Conservation (phyloP, 2,329 filamentous ascomycete genomes). For the Trichoderma atrobrunneum region DNA sequence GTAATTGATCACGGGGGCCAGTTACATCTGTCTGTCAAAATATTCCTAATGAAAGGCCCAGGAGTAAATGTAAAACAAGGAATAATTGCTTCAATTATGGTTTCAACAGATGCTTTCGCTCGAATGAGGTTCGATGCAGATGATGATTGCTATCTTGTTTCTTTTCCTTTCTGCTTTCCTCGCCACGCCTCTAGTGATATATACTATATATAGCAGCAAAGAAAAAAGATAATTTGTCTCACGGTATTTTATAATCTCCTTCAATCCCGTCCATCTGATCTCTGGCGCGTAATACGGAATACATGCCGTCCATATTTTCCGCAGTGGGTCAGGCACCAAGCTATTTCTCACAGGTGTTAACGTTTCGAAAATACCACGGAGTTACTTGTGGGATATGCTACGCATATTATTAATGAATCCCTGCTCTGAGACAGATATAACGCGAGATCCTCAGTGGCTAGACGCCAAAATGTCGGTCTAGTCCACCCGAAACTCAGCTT, state of each 20-base stretch:
- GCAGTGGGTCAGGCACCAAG: background rate
- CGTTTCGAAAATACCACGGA: background rate
- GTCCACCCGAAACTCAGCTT: background rate
- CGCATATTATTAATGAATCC: background rate
- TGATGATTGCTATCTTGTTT: background rate
- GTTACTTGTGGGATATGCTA: background rate
- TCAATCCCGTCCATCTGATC: background rate
- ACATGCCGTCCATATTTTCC: background rate
- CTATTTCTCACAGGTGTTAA: background rate
- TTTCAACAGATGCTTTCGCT: background rate
- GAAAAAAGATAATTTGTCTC: background rate
- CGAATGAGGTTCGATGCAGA: background rate
- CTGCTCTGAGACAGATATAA: background rate
- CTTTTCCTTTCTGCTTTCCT: background rate
- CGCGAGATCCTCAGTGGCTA: background rate
- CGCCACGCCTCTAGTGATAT: background rate
- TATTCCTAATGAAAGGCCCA: background rate
- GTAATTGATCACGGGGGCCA: background rate
- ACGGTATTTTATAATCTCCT: rapidly evolving
- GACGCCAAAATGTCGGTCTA: background rate
- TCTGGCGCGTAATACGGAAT: background rate
- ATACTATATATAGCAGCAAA: no score
- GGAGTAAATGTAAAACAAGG: background rate
- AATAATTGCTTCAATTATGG: background rate
- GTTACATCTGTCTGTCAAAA: background rate